A percentile compares a stretch with the other conserved stretches of the same genome.
Conservation (phyloP, 2,329 filamentous ascomycete genomes). For the Tolypocladium capitatum region DNA sequence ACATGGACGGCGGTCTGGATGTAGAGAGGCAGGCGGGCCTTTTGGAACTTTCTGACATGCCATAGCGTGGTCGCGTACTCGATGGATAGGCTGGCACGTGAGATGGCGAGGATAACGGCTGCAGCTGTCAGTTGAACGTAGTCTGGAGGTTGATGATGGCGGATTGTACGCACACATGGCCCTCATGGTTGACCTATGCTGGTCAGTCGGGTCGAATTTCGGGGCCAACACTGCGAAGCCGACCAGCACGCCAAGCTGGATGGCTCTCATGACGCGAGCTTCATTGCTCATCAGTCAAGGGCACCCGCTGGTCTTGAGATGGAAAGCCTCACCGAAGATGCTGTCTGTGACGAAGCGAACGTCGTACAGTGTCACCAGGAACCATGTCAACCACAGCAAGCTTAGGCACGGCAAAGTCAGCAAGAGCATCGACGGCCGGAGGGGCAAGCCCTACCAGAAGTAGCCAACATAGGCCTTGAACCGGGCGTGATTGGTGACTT, state of each 20-base stretch:
- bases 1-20: conserved; percentile 23
- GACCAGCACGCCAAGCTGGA: conserved; percentile 51
- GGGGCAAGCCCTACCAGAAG: conserved; percentile 13
- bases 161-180: conserved; percentile 22
- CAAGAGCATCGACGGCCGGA: too few species aligned
- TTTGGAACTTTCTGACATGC: conserved; percentile 27
- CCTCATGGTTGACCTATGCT: conserved; percentile 23
- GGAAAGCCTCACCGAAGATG: conserved; percentile 31
- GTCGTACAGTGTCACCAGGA: conserved; percentile 50
- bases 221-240: conserved; percentile 49
- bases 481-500: conserved; percentile 16
- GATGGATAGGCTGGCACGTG: conserved; percentile 36
- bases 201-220: conserved; percentile 25
- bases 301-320: neutral
- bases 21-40: conserved; percentile 20
- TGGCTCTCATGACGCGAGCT: conserved; percentile 41
- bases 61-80: conserved; percentile 38
- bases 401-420: conserved; percentile 11
- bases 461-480: conserved; percentile 24
- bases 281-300: neutral
- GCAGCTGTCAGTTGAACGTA: neutral
- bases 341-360: conserved; percentile 53
- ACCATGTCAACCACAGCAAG: conserved; percentile 57
- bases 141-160: neutral
- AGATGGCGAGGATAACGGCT: conserved; percentile 36